A percentile compares a stretch with the other conserved stretches of the same genome.
These are phyloP conservation scores for Imleria badia DNA, from an alignment of 768 basidiomycete genomes.

Conservation along the genomic window DNA sequence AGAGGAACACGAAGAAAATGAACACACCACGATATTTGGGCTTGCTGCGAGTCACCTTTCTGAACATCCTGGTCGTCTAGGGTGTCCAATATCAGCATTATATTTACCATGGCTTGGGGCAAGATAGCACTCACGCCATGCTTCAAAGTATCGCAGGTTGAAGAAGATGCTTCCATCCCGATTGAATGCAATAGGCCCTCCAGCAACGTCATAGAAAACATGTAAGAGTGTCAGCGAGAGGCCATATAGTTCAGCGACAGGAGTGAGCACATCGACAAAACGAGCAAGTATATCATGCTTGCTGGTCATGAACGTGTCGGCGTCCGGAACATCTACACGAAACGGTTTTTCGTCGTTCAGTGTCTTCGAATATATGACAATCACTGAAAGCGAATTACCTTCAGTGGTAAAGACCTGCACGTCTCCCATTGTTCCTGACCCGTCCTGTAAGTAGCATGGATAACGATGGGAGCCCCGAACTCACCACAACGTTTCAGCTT, in stretches of 20 bases:
- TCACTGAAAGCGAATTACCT: neutral
- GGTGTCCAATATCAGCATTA: neutral
- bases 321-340: slow-evolving; percentile 1
- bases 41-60: neutral
- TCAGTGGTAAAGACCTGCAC: neutral
- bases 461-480: neutral
- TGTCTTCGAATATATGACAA: neutral
- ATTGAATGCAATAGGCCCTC: slow-evolving; percentile 90
- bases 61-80: slow-evolving; percentile 1
- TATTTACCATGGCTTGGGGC: neutral
- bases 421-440: neutral
- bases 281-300: slow-evolving; percentile 57
- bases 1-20: too few relatives aligned
- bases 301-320: slow-evolving; percentile 42
- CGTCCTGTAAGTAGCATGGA: neutral
- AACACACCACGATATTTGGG: neutral
- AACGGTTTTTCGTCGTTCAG: neutral
- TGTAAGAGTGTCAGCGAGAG: slow-evolving; percentile 72
- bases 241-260: slow-evolving; percentile 66
- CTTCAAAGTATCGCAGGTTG: slow-evolving; percentile 78
- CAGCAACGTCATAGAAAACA: slow-evolving; percentile 77
- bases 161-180: slow-evolving; percentile 81
- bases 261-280: slow-evolving; percentile 66
- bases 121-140: slow-evolving; percentile 66
- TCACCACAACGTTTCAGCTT: neutral